Evolutionary conservation across 2,329 filamentous ascomycete genomes (phyloP).

Genomic region (Amauroascus niger): DNA sequence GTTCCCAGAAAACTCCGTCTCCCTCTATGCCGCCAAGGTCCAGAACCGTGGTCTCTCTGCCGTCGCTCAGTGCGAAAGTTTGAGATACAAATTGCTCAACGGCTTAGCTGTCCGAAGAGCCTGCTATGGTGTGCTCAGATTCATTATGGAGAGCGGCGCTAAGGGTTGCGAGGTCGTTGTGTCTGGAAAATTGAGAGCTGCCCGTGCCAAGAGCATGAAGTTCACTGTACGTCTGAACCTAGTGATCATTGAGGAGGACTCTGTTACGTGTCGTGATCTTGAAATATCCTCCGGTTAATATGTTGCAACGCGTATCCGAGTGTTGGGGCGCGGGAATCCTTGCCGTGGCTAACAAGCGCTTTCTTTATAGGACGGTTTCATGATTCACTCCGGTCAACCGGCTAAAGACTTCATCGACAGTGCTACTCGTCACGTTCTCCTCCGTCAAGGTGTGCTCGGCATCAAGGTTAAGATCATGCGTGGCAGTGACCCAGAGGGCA

Average conservation of each 20-base stretch:
- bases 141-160: constrained; percentile 99
- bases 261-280: background rate
- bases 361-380: constrained; percentile 74
- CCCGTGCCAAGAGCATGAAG: constrained; percentile 99
- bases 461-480: constrained; percentile 99
- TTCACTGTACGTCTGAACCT: constrained; percentile 66
- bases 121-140: constrained; percentile 99
- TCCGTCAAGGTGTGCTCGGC: constrained; percentile 98
- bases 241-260: background rate
- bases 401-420: constrained; percentile 99
- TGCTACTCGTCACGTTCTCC: constrained; percentile 97
- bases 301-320: background rate
- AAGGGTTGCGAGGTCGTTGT: constrained; percentile 99
- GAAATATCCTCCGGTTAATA: background rate
- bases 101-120: constrained; percentile 96
- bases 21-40: constrained; percentile 99
- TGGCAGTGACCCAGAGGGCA: constrained; percentile 97
- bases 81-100: constrained; percentile 99
- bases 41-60: constrained; percentile 99
- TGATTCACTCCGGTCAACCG: constrained; percentile 99
- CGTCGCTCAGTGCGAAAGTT: constrained; percentile 99
- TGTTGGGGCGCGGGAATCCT: background rate
- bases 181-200: constrained; percentile 96
- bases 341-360: background rate
- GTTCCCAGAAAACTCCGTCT: constrained; percentile 99